Base-by-base conservation (phyloP, 345 rosid species). In the Lumnitzera littorea region DNA sequence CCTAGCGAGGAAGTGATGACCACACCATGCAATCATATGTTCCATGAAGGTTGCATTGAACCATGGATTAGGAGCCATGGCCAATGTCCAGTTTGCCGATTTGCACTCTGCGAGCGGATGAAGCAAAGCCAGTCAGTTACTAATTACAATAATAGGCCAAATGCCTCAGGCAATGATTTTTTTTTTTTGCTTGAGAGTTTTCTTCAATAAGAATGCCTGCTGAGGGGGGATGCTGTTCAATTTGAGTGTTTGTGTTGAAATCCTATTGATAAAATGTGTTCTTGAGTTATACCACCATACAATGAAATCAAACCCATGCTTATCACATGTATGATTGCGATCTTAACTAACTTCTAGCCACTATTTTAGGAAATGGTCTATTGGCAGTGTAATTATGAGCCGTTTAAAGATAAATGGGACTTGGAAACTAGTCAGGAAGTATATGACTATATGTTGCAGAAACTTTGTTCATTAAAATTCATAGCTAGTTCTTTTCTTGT, bases 1-100 rank as follows among this genome's bases (percentile, higher is more conserved):
- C 72, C 86, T 0, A 70, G 63, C 58, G 86, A 89, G 69, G 63
- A 57, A 55, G 95, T 89, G 53, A 81, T 72, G 86, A 16, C 83
- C 11, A 89, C 96, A 46, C 95, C 92, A 4, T 89, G 98, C 58
- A 70, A 80, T 50, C 98, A 91, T 15, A 87, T 89, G 95, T 91
- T 87, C 65, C 98, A 91, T 11, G 89, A 87, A 56, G 88, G 81
- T 2, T 89, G 96, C 57, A 87, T 91, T 24, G 78, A 85, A 56
- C 88, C 89, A 4, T 91, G 96, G 98, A 67, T 79, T 43, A 87
- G 70, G 60, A 79, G 74, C 62, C 70, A 79, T 9, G 81, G 85
- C 24, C 84, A 79, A 48, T 91, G 95, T 67, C 98, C 96, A 0
- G 80, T 91, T 2, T 88, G 98, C 36, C 74, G 98, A 70, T 79